These are phyloP conservation scores for Penicillium salamii DNA, from an alignment of 495 filamentous ascomycete genomes.

Conservation along the genomic window DNA sequence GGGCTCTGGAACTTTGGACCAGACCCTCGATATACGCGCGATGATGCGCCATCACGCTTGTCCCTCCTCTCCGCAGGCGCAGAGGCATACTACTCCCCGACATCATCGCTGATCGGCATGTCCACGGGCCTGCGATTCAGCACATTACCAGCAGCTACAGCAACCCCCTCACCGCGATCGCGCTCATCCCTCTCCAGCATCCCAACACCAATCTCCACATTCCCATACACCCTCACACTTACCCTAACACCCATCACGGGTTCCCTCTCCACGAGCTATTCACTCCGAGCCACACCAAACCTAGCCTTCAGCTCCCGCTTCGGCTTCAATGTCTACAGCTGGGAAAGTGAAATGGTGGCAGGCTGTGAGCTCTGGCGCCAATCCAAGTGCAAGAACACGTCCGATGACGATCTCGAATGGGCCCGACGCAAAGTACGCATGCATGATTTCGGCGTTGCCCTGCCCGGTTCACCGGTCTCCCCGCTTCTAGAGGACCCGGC, in stretches of 20 bases:
- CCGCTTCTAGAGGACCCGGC: constrained; percentile 19
- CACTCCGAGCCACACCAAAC: constrained; percentile 76
- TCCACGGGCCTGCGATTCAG: constrained; percentile 81
- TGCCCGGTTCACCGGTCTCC: constrained; percentile 22
- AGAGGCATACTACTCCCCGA: constrained; percentile 88
- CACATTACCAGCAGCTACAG: constrained; percentile 81
- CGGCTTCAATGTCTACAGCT: constrained; percentile 97
- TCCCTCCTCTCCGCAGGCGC: constrained; percentile 74
- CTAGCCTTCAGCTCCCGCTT: constrained; percentile 84
- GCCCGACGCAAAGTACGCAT: constrained; percentile 41
- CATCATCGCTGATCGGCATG: constrained; percentile 87
- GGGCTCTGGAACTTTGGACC: constrained; percentile 94
- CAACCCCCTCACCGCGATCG: constrained; percentile 33
- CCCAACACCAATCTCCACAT: constrained; percentile 44
- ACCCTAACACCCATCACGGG: constrained; percentile 93
- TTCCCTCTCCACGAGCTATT: constrained; percentile 83
- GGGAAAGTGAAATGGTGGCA: constrained; percentile 88
- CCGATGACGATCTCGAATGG: constrained; percentile 45
- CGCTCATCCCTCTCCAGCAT: constrained; percentile 20
- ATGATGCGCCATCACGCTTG: constrained; percentile 19
- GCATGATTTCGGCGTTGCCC: constrained; percentile 24
- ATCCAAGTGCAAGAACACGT: constrained; percentile 36
- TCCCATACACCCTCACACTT: constrained; percentile 88
- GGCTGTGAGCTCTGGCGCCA: constrained; percentile 86
- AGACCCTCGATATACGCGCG: constrained; percentile 55